Conservation (phyloP, 2,329 filamentous ascomycete genomes). For the Trichoderma sp. region DNA sequence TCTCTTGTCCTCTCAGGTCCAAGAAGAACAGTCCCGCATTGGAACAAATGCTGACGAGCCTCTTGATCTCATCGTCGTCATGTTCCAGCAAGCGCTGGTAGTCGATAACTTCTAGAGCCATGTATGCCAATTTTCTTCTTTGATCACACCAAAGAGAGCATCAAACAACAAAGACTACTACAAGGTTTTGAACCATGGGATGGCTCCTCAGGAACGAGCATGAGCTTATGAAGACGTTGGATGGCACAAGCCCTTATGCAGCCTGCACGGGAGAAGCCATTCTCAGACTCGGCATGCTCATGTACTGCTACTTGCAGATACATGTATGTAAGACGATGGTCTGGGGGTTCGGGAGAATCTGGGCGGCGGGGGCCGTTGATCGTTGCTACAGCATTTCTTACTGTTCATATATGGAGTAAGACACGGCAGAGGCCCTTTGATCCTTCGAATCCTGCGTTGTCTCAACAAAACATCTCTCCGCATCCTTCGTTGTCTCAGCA, state of each 20-base stretch:
- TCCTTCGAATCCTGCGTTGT: conserved; percentile 1
- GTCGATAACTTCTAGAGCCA: conserved; percentile 13
- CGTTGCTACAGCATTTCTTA: neutral
- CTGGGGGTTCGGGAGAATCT: neutral
- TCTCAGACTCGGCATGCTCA: neutral
- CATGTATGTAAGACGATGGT: too few relatives aligned
- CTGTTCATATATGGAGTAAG: too few relatives aligned
- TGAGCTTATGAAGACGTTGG: neutral
- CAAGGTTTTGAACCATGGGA: neutral
- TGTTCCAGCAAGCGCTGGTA: conserved; percentile 13
- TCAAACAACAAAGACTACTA: neutral
- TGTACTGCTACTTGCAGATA: neutral
- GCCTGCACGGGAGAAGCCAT: neutral
- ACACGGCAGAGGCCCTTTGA: neutral
- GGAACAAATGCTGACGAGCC: neutral
- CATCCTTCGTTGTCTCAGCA: neutral
- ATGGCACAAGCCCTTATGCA: neutral
- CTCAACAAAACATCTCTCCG: neutral
- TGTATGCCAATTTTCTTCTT: neutral
- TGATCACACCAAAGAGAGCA: neutral
- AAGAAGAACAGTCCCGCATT: conserved; percentile 8
- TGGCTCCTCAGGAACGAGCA: neutral
- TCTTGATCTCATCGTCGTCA: conserved; percentile 8
- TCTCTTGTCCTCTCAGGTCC: neutral
- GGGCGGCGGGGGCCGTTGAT: neutral